A percentile compares a stretch with the other conserved stretches of the same genome.
Conservation (phyloP, 176 grass and related monocot species). For the Zoysia japonica region DNA sequence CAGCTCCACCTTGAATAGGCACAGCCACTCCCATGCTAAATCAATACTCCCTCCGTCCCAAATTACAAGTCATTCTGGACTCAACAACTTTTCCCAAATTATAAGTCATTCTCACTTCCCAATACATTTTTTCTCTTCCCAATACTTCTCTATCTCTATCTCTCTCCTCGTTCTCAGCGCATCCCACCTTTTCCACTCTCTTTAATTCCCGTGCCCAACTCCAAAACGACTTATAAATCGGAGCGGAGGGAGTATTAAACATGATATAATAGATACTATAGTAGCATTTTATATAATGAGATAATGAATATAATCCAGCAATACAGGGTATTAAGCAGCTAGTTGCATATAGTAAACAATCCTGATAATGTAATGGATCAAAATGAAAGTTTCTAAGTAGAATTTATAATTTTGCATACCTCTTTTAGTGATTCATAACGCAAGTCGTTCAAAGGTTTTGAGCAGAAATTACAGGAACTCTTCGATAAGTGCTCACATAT, state of each 20-base stretch:
- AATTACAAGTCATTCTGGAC: no score
- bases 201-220: no score
- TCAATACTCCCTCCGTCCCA: neutral
- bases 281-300: constrained; percentile 27
- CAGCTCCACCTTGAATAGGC: neutral
- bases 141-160: no score
- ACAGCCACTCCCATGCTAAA: neutral
- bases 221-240: no score
- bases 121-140: no score
- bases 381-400: constrained; percentile 4
- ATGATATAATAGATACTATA: constrained; percentile 20
- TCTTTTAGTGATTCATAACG: constrained; percentile 89
- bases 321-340: constrained; percentile 1
- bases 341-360: constrained; percentile 9
- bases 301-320: neutral
- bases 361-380: neutral
- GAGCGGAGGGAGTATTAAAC: neutral
- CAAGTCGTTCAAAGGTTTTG: constrained; percentile 61
- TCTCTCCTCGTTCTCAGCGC: no score
- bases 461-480: constrained; percentile 65
- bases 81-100: no score
- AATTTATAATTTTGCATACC: constrained; percentile 46
- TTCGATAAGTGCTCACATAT: constrained; percentile 69
- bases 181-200: no score
- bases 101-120: no score